phyloP scores from a whole-genome alignment of 148 eudicot genomes.

The Hydrangea macrophylla region DNA sequence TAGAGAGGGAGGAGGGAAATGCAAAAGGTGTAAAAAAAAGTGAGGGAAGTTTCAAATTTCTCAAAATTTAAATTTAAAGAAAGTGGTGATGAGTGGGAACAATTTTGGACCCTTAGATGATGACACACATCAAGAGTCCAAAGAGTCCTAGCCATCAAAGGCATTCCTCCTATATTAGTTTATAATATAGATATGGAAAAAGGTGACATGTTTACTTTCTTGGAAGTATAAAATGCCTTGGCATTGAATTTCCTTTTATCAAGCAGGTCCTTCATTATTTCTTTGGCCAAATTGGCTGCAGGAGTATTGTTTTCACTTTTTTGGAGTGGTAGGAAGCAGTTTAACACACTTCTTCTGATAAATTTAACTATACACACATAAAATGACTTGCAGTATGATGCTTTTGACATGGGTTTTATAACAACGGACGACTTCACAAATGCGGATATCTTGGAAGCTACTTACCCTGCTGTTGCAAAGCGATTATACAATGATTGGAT shows the following conservation, averaged over 20 bases:
- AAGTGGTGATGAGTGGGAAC: too few species aligned
- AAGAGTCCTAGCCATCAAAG: too few species aligned
- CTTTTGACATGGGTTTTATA: constrained; percentile 78
- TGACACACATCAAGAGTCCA: too few species aligned
- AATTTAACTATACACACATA: background rate
- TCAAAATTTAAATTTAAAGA: too few species aligned
- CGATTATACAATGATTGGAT: constrained; percentile 66
- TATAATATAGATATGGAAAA: too few species aligned
- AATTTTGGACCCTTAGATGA: too few species aligned
- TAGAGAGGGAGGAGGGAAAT: too few species aligned
- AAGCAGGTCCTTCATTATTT: background rate
- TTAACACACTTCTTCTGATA: constrained; percentile 3
- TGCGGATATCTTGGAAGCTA: constrained; percentile 90
- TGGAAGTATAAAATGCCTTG: background rate
- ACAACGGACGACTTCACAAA: constrained; percentile 91
- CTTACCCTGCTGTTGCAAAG: constrained; percentile 86
- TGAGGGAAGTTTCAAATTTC: too few species aligned
- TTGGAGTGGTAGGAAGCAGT: background rate
- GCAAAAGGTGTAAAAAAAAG: too few species aligned
- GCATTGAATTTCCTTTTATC: too few species aligned
- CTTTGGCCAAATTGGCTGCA: background rate
- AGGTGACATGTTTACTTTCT: background rate
- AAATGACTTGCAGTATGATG: constrained; percentile 86
- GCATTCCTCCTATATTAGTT: too few species aligned
- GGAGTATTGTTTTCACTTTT: background rate